phyloP scores from a whole-genome alignment of 1,284 basidiomycete species.

The Somion occarium region DNA sequence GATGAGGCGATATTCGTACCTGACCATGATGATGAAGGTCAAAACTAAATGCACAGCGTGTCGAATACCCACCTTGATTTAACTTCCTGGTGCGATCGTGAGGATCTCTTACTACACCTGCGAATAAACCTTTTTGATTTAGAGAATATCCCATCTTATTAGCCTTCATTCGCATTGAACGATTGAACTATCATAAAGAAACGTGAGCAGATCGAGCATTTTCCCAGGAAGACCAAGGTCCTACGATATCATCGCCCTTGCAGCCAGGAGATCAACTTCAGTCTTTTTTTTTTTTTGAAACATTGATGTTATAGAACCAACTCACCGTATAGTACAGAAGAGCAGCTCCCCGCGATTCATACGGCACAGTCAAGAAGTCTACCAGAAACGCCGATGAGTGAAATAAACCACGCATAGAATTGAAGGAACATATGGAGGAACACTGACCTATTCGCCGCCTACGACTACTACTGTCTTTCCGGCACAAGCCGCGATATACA shows the following conservation, averaged over 20 bases:
- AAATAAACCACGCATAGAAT: not conserved
- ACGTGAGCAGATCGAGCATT: not conserved
- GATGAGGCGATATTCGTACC: constrained; percentile 75
- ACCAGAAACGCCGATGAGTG: not conserved
- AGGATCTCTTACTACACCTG: constrained; percentile 68
- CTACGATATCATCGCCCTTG: constrained; percentile 83
- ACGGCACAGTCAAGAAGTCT: constrained; percentile 77
- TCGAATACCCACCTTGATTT: constrained; percentile 68
- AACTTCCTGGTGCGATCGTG: constrained; percentile 55
- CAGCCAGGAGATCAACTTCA: too few relatives aligned
- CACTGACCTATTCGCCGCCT: constrained; percentile 83
- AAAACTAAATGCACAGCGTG: too few relatives aligned
- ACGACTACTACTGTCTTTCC: constrained; percentile 22
- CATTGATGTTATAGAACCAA: too few relatives aligned
- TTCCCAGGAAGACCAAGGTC: too few relatives aligned
- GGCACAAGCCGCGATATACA: constrained; percentile 79
- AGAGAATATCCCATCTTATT: constrained; percentile 77
- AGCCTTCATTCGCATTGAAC: constrained; percentile 82
- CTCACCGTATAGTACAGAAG: constrained; percentile 85
- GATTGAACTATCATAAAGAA: constrained; percentile 74
- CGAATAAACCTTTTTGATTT: constrained; percentile 80
- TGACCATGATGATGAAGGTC: too few relatives aligned
- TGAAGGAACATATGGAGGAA: constrained; percentile 17
- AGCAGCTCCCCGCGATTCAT: constrained; percentile 74
- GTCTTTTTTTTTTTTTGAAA: too few relatives aligned